Conservation (phyloP, 2,329 filamentous ascomycete genomes). For the Dendryphion nanum region DNA sequence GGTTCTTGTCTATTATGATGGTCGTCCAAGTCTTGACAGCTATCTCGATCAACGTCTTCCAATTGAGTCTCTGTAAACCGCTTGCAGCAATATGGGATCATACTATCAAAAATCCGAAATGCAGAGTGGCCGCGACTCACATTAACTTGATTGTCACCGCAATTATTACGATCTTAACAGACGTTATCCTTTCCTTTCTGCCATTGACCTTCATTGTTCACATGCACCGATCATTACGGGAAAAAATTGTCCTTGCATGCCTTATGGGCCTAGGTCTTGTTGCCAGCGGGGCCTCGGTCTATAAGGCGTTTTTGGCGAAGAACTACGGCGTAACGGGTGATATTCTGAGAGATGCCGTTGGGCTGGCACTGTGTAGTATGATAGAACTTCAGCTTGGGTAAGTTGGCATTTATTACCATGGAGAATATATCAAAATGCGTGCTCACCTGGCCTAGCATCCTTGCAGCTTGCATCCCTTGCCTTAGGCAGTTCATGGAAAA, state of each 20-base stretch:
- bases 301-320: too few species aligned
- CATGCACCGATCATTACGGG: constrained; percentile 3
- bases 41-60: not conserved
- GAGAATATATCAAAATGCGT: too few species aligned
- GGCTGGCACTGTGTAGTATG: too few species aligned
- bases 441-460: too few species aligned
- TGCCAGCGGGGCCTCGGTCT: too few species aligned
- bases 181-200: constrained; percentile 4
- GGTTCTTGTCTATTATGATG: not conserved
- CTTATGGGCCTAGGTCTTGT: constrained; percentile 7
- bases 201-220: constrained; percentile 6
- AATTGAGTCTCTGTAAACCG: constrained; percentile 2
- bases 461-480: too few species aligned
- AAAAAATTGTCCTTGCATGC: constrained; percentile 6
- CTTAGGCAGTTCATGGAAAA: too few species aligned
- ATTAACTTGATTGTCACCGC: not conserved
- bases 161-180: constrained; percentile 2
- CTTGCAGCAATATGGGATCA: constrained; percentile 3
- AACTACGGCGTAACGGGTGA: too few species aligned
- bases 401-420: too few species aligned
- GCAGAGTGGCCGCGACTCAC: not conserved
- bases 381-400: too few species aligned
- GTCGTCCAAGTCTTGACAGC: not conserved
- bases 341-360: too few species aligned
- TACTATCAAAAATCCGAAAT: constrained; percentile 1